Evolutionary conservation across 1,284 basidiomycete species (phyloP).

Genomic region (Ceratobasidium theobromae): DNA sequence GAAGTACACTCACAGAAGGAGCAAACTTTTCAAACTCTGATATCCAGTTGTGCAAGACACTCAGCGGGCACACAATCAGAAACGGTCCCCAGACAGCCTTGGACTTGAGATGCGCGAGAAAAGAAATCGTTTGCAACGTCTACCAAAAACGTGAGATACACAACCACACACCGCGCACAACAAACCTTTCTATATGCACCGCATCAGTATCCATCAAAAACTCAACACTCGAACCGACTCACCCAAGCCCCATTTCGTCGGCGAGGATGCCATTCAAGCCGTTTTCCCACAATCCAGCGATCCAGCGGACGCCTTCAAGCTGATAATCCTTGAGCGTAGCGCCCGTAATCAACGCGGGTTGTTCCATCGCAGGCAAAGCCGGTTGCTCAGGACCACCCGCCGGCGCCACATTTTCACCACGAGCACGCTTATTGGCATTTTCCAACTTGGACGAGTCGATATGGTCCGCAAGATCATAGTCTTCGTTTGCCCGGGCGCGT

Average conservation of each 20-base stretch:
- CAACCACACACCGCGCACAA: background rate
- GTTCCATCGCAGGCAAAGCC: conserved; percentile 44
- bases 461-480: conserved; percentile 18
- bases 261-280: conserved; percentile 54
- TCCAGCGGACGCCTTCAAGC: conserved; percentile 94
- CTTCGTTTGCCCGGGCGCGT: conserved; percentile 43
- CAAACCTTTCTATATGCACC: conserved; percentile 26
- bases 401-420: conserved; percentile 31
- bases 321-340: conserved; percentile 88
- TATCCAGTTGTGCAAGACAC: conserved; percentile 90
- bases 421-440: conserved; percentile 38
- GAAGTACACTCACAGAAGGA: conserved; percentile 55
- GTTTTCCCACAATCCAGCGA: conserved; percentile 89
- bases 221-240: conserved; percentile 49
- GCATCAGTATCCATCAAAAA: background rate
- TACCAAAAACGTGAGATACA: conserved; percentile 41
- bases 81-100: conserved; percentile 76
- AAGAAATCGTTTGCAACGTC: conserved; percentile 93
- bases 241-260: conserved; percentile 91
- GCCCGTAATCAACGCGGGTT: conserved; percentile 82
- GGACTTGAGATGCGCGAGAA: conserved; percentile 84
- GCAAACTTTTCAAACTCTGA: conserved; percentile 86
- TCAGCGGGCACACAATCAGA: conserved; percentile 88
- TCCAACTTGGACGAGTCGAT: conserved; percentile 14
- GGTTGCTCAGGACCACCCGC: conserved; percentile 43